Evolutionary conservation across 2,329 filamentous ascomycete species (phyloP), one percentile per base, ranked within the genome.

Genomic region (Sporothrix inflata): DNA sequence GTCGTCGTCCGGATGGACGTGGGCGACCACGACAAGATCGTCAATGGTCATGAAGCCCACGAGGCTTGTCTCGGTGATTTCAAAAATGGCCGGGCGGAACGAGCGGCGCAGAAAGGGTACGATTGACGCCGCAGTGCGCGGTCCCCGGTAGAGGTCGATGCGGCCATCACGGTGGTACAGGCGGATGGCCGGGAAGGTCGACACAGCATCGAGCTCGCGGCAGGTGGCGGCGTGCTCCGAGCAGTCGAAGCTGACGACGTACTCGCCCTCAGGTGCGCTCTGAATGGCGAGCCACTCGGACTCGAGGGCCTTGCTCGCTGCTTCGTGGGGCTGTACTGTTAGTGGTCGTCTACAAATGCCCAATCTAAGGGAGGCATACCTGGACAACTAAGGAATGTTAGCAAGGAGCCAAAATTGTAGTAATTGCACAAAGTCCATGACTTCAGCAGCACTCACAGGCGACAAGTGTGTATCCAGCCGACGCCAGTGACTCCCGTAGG

Each of bases 171-270:
- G 77, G 51, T 80, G 80, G 74, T 84, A 84, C 19, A 83, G 80
- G 0, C 84, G 81, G 51, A 87, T 81, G 5, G 84, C 79, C 1
- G 85, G 85, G 72, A 83, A 85, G 0, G 55, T 38, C 30, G 84
- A 85, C 19, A 79, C 78, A 34, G 86, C 78, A 30, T 80, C 79
- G 57, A 80, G 77, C 42, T 83, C 79, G 53, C 77, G 73, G 75
- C 85, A 86, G 24, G 84, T 73, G 11, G 77, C 74, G 4, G 75
- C 21, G 4, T 78, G 74, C 1, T 74, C 72, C 2, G 77, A 76
- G 75, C 84, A 86, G 76, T 86, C 81, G 16, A 86, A 76, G 70
- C 80, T 83, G 27, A 81, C 70, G 1, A 82, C 72, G 16, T 73
- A 45, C 61, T 72, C 57, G 49, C 66, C 30, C 74, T 47, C 69